A percentile compares a stretch with the other conserved stretches of the same genome.
Conservation (phyloP, 2,329 filamentous ascomycete genomes). For the Gnomoniopsis sp. region DNA sequence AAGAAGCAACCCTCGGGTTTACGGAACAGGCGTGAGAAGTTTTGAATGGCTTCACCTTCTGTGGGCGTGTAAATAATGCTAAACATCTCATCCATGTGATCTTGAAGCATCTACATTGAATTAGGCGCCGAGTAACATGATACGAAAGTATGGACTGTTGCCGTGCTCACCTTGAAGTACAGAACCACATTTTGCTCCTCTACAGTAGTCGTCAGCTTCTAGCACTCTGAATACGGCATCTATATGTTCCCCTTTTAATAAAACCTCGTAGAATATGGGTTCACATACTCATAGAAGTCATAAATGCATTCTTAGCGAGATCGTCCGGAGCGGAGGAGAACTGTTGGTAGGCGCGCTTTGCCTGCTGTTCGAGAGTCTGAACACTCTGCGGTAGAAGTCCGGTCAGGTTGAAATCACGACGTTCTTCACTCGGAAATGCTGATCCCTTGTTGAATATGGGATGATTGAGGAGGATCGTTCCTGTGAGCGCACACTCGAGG, state of each 20-base stretch:
- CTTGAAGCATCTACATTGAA: constrained; percentile 59
- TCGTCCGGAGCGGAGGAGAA: constrained; percentile 61
- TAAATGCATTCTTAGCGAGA: constrained; percentile 82
- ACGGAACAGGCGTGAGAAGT: constrained; percentile 76
- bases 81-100: constrained; percentile 84
- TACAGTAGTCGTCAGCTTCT: not conserved
- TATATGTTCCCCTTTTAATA: not conserved
- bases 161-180: constrained; percentile 62
- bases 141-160: not conserved
- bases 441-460: constrained; percentile 81
- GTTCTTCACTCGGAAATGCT: constrained; percentile 68
- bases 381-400: constrained; percentile 70
- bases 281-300: constrained; percentile 64
- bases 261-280: not conserved
- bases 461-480: constrained; percentile 57
- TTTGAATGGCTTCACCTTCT: constrained; percentile 82
- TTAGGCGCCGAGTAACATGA: not conserved
- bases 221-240: not conserved
- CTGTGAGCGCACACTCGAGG: constrained; percentile 46
- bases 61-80: constrained; percentile 89
- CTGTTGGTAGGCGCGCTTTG: constrained; percentile 74
- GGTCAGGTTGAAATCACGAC: constrained; percentile 64
- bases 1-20: constrained; percentile 78
- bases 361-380: constrained; percentile 74
- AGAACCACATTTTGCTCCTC: constrained; percentile 80